Conservation (phyloP, 2,329 filamentous ascomycete species). For the Xylariales sp. region DNA sequence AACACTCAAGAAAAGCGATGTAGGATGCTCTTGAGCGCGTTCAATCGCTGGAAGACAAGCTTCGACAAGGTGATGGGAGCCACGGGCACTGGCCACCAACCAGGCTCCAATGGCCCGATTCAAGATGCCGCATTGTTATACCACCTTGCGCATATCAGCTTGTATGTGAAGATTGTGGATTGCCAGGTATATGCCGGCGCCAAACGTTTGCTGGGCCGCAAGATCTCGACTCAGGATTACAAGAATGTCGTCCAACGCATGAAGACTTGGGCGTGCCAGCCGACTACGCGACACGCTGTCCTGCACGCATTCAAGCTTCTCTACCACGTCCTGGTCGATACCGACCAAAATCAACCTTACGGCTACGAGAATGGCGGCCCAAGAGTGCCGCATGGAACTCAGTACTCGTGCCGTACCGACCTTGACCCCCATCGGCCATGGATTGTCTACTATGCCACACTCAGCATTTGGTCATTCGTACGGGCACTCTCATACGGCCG, state of each 20-base stretch:
- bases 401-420: constrained; percentile 74
- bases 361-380: constrained; percentile 19
- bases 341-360: constrained; percentile 24
- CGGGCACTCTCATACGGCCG: constrained; percentile 63
- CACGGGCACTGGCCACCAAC: constrained; percentile 42
- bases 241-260: constrained; percentile 69
- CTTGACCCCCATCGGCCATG: constrained; percentile 81
- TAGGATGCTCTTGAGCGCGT: constrained; percentile 69
- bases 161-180: constrained; percentile 84
- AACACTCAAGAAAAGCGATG: constrained; percentile 71
- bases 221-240: constrained; percentile 73
- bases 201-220: constrained; percentile 70
- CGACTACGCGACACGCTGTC: constrained; percentile 73
- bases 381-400: constrained; percentile 26
- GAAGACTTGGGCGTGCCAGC: constrained; percentile 72
- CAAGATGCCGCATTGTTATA: constrained; percentile 78
- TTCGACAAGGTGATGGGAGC: constrained; percentile 66
- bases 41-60: constrained; percentile 82
- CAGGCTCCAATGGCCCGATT: constrained; percentile 57
- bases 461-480: constrained; percentile 86
- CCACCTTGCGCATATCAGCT: constrained; percentile 82
- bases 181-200: constrained; percentile 86
- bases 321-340: constrained; percentile 65
- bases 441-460: constrained; percentile 82
- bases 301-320: constrained; percentile 83